These are phyloP conservation scores for Plasmodium berghei DNA, from an alignment of 169 alveolate genomes.

Conservation along the genomic window DNA sequence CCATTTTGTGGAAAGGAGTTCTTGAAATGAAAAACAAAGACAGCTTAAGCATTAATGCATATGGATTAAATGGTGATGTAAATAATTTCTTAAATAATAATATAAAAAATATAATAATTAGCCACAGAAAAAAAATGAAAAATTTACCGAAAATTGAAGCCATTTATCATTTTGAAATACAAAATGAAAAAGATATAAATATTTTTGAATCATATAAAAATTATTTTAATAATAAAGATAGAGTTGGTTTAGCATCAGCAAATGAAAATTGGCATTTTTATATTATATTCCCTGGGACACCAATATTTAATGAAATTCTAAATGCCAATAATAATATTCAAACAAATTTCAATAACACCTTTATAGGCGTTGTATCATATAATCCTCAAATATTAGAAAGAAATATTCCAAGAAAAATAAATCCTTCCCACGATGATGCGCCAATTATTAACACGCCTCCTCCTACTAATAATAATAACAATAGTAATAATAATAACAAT, in stretches of 20 bases:
- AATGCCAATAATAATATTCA: slow-evolving; percentile 4
- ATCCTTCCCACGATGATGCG: background rate
- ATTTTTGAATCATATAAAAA: slow-evolving; percentile 63
- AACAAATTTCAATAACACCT: slow-evolving; percentile 21
- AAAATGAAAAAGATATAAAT: slow-evolving; percentile 44
- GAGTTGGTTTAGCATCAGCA: slow-evolving; percentile 73
- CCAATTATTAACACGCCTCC: no score
- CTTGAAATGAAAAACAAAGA: slow-evolving; percentile 72
- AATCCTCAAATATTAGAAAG: slow-evolving; percentile 39
- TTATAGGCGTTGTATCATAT: slow-evolving; percentile 65
- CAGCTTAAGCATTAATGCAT: slow-evolving; percentile 23
- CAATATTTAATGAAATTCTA: slow-evolving; percentile 47
- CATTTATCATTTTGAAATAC: slow-evolving; percentile 60
- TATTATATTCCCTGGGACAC: slow-evolving; percentile 63
- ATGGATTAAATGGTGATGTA: slow-evolving; percentile 47
- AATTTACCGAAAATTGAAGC: slow-evolving; percentile 50
- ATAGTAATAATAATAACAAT: background rate
- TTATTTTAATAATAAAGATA: slow-evolving; percentile 72
- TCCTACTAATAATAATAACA: background rate
- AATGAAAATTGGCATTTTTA: slow-evolving; percentile 66
- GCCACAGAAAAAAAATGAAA: slow-evolving; percentile 74
- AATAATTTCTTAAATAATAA: slow-evolving; percentile 20
- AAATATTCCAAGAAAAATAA: background rate
- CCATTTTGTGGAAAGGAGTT: slow-evolving; percentile 47
- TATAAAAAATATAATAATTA: slow-evolving; percentile 32